A percentile compares a stretch with the other conserved stretches of the same genome.
These are phyloP conservation scores for Claviceps citrina DNA, from an alignment of 2,329 filamentous ascomycete species.

Conservation along the genomic window DNA sequence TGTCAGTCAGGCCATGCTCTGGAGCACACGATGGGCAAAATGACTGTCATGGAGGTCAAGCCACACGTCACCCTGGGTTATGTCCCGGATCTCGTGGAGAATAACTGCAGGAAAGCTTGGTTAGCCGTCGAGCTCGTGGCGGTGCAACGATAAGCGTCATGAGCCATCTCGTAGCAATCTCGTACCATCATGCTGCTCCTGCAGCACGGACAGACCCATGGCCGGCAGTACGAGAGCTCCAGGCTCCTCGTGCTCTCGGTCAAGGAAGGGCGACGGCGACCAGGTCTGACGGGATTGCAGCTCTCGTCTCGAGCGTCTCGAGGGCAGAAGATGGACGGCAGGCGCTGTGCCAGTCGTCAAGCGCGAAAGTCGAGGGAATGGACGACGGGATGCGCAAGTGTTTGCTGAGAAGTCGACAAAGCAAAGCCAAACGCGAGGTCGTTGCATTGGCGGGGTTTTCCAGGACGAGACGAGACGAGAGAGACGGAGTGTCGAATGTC, in stretches of 20 bases:
- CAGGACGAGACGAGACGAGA: no score
- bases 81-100: conserved; percentile 46
- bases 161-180: no score
- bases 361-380: background rate
- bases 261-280: background rate
- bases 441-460: background rate
- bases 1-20: background rate
- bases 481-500: no score
- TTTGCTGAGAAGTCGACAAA: no score
- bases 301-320: no score
- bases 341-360: conserved; percentile 3
- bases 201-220: conserved; percentile 75
- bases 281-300: background rate
- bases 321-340: background rate
- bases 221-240: conserved; percentile 23
- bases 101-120: conserved; percentile 16
- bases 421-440: no score
- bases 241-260: conserved; percentile 1
- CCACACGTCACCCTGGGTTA: conserved; percentile 67
- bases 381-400: background rate
- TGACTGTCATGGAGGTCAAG: background rate
- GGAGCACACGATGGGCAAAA: background rate
- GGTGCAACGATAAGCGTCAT: background rate
- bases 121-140: background rate
- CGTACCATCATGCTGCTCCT: conserved; percentile 51